phyloP scores from a whole-genome alignment of 2,329 filamentous ascomycete species.

The Arthrobotrys pseudoclavata region DNA sequence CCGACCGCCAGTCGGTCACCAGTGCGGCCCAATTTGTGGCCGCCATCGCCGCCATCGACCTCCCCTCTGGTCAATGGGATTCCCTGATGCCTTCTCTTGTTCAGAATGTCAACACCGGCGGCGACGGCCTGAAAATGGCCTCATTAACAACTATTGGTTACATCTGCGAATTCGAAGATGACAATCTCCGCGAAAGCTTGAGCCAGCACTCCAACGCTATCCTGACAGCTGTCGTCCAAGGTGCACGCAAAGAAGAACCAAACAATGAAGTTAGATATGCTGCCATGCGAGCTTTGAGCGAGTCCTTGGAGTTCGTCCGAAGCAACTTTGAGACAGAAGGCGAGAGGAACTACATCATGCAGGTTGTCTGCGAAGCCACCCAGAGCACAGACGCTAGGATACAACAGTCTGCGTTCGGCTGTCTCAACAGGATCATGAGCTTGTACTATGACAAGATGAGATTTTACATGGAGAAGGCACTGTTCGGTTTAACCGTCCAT shows the following conservation, averaged over 20 bases:
- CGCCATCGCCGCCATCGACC: slow-evolving; percentile 92
- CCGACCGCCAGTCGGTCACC: slow-evolving; percentile 84
- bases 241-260: slow-evolving; percentile 93
- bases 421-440: slow-evolving; percentile 97
- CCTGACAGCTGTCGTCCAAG: slow-evolving; percentile 95
- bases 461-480: slow-evolving; percentile 99
- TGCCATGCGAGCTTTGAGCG: slow-evolving; percentile 92
- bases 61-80: slow-evolving; percentile 92
- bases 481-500: slow-evolving; percentile 96
- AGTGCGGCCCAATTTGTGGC: slow-evolving; percentile 95
- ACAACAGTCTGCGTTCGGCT: slow-evolving; percentile 95
- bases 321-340: slow-evolving; percentile 99
- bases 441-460: slow-evolving; percentile 99
- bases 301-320: slow-evolving; percentile 96
- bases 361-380: slow-evolving; percentile 98
- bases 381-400: slow-evolving; percentile 91
- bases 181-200: slow-evolving; percentile 84
- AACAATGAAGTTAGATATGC: slow-evolving; percentile 91
- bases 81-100: slow-evolving; percentile 91
- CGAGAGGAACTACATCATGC: slow-evolving; percentile 99
- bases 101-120: slow-evolving; percentile 89
- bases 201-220: slow-evolving; percentile 95
- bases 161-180: slow-evolving; percentile 95
- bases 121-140: slow-evolving; percentile 90
- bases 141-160: slow-evolving; percentile 97